Conservation (phyloP, 768 basidiomycete genomes). For the Dacryopinax spathularia region DNA sequence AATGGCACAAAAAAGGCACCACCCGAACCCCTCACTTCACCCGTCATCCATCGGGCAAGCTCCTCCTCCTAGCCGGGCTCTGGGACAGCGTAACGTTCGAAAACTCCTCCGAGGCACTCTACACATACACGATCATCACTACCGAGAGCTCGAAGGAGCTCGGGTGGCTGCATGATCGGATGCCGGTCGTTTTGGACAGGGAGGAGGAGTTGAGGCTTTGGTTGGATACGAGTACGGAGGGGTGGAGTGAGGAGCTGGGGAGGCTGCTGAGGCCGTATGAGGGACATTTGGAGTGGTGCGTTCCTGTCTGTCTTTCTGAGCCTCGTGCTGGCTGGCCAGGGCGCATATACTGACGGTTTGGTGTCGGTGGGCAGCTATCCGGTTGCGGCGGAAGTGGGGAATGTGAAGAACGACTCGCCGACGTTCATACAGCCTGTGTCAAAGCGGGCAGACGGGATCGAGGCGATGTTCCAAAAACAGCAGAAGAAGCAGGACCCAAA, state of each 20-base stretch:
- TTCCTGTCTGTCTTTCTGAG: constrained; percentile 6
- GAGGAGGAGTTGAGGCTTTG: constrained; percentile 49
- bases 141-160: constrained; percentile 56
- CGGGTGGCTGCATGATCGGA: constrained; percentile 79
- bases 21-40: constrained; percentile 70
- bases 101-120: constrained; percentile 43
- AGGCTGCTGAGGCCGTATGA: constrained; percentile 48
- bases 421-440: constrained; percentile 70
- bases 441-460: constrained; percentile 70
- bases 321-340: neutral
- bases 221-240: constrained; percentile 61
- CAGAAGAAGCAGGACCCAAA: constrained; percentile 11
- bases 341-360: no score
- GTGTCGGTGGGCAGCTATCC: no score
- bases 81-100: constrained; percentile 63
- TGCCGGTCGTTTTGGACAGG: constrained; percentile 56
- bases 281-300: constrained; percentile 58
- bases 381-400: constrained; percentile 82
- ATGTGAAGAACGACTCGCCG: constrained; percentile 70
- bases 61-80: constrained; percentile 80
- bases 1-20: constrained; percentile 81
- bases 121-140: constrained; percentile 84
- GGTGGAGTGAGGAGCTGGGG: constrained; percentile 49
- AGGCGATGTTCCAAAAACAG: constrained; percentile 67
- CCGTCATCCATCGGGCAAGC: constrained; percentile 41